Evolutionary conservation across 371 early-diverging fungal species (phyloP).

Genomic region (Saksenaea oblongispora): DNA sequence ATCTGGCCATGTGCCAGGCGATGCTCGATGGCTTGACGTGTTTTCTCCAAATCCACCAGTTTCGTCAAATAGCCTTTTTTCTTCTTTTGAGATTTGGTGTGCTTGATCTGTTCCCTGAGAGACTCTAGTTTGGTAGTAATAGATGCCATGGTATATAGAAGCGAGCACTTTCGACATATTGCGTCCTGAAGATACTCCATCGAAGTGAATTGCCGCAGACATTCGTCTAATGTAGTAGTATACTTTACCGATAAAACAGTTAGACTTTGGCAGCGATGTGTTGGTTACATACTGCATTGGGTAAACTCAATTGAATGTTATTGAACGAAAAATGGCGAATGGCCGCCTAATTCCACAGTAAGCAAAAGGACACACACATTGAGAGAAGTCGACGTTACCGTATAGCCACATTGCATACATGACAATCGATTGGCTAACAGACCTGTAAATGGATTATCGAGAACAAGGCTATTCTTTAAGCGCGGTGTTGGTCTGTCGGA

Average conservation of each 20-base stretch:
- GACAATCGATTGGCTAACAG: constrained; percentile 70
- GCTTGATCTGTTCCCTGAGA: constrained; percentile 43
- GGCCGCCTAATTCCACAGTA: constrained; percentile 48
- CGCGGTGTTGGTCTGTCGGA: neutral
- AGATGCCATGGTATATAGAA: constrained; percentile 48
- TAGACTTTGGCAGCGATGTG: neutral
- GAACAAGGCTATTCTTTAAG: neutral
- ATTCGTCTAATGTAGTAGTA: constrained; percentile 62
- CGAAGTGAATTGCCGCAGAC: constrained; percentile 60
- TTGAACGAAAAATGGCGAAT: constrained; percentile 78
- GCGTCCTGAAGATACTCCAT: constrained; percentile 76
- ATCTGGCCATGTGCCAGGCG: constrained; percentile 5
- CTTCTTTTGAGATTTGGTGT: constrained; percentile 35
- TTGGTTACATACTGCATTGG: constrained; percentile 45
- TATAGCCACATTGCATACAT: constrained; percentile 78
- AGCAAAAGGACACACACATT: neutral
- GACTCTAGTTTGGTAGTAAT: constrained; percentile 34
- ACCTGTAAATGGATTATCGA: constrained; percentile 68
- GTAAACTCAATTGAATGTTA: constrained; percentile 69
- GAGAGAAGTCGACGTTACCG: constrained; percentile 33
- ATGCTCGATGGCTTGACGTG: constrained; percentile 13
- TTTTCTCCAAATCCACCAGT: constrained; percentile 31
- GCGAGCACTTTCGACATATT: constrained; percentile 72
- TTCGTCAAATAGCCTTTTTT: constrained; percentile 22
- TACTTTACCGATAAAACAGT: constrained; percentile 19